Conservation (phyloP, 139 green algal genomes). For the Coelastrella sp. region DNA sequence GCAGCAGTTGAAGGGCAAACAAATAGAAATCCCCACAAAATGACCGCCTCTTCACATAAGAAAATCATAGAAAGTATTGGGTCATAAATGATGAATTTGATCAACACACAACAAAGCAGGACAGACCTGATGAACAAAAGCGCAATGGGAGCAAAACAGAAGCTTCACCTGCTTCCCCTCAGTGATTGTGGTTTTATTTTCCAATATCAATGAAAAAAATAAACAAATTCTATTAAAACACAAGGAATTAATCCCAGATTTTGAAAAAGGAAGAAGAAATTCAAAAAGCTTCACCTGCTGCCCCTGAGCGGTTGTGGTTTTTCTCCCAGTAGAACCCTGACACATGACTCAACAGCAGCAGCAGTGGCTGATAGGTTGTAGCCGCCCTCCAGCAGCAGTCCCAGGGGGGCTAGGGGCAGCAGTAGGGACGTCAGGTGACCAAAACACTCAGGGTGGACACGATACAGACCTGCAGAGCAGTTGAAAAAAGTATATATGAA, state of each 20-base stretch:
- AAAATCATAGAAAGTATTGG: too few species aligned
- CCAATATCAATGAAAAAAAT: not conserved
- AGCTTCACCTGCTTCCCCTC: too few species aligned
- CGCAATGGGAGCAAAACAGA: too few species aligned
- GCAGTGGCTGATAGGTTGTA: constrained; percentile 73
- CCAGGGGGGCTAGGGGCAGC: constrained; percentile 57
- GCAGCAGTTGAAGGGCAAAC: too few species aligned
- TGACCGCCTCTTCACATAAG: too few species aligned
- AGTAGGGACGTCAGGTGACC: constrained; percentile 76
- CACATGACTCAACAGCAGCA: constrained; percentile 62
- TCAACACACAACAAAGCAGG: too few species aligned
- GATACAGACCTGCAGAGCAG: constrained; percentile 58
- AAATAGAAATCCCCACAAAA: too few species aligned
- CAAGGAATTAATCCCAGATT: too few species aligned
- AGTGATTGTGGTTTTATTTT: too few species aligned
- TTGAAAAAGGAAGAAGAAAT: not conserved
- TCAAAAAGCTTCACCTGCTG: not conserved
- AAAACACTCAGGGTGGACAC: constrained; percentile 69
- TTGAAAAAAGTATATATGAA: constrained; percentile 11
- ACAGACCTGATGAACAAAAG: too few species aligned
- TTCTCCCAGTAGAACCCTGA: constrained; percentile 78
- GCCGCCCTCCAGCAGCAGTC: constrained; percentile 72
- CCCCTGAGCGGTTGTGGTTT: constrained; percentile 49
- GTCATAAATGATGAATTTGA: too few species aligned
- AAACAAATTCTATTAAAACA: not conserved